A percentile compares a stretch with the other conserved stretches of the same genome.
Conservation (phyloP, 2,329 filamentous ascomycete genomes). For the Aaosphaeria arxii region DNA sequence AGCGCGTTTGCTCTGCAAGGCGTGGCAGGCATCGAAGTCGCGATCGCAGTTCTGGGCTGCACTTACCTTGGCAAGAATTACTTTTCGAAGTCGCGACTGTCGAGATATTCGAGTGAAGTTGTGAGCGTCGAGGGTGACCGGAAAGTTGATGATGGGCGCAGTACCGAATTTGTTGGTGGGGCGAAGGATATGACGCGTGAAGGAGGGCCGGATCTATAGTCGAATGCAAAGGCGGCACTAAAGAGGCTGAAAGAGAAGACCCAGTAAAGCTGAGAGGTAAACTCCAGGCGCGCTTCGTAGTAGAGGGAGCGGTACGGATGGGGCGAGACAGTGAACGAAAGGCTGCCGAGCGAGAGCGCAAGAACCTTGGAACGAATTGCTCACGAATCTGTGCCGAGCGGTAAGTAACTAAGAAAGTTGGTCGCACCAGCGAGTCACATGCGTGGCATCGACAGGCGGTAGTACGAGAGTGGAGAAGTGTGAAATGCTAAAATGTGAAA, state of each 20-base stretch:
- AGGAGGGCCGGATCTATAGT: background rate
- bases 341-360: conserved; percentile 20
- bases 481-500: background rate
- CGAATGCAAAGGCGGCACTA: conserved; percentile 1
- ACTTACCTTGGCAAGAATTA: background rate
- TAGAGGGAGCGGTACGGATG: background rate
- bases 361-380: conserved; percentile 19
- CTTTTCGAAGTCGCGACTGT: no score
- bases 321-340: background rate
- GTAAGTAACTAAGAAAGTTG: conserved; percentile 19
- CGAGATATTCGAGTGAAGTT: no score
- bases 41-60: background rate
- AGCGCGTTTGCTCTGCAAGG: background rate
- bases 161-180: no score
- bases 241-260: conserved; percentile 20
- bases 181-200: no score
- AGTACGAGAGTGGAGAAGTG: conserved; percentile 18
- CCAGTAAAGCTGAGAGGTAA: conserved; percentile 29
- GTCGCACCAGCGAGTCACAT: conserved; percentile 23
- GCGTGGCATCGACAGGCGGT: conserved; percentile 16
- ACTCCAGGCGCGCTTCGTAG: conserved; percentile 28
- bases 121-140: background rate
- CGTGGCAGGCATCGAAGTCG: conserved; percentile 5
- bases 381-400: conserved; percentile 24
- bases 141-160: background rate